Percentiles rank a stretch among this genome's conserved stretches.
These are phyloP conservation scores for Ulmus americana DNA, from an alignment of 331 rosid species.

Conservation along the genomic window DNA sequence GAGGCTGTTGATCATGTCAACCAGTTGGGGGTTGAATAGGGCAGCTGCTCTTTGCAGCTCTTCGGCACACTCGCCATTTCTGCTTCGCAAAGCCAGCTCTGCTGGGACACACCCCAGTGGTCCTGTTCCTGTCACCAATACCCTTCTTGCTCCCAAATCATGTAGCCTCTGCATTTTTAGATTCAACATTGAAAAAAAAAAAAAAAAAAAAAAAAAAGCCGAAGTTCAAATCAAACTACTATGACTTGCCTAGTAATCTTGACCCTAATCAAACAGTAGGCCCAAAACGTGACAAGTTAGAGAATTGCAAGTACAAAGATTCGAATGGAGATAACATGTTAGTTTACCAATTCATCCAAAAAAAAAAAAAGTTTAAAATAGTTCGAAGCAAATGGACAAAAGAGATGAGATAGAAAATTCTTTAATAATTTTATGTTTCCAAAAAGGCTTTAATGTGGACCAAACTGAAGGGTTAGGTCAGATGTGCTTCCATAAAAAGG, in stretches of 20 bases:
- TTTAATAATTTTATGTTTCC: background rate
- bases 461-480: background rate
- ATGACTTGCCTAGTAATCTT: too few species aligned
- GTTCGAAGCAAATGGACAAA: too few species aligned
- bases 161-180: slow-evolving; percentile 42
- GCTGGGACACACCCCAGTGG: slow-evolving; percentile 72
- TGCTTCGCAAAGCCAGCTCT: slow-evolving; percentile 46
- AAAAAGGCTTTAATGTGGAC: background rate
- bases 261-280: too few species aligned
- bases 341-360: too few species aligned
- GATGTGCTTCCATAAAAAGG: background rate
- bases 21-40: slow-evolving; percentile 59
- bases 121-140: slow-evolving; percentile 60
- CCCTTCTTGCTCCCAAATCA: slow-evolving; percentile 55
- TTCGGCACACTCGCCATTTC: slow-evolving; percentile 40
- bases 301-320: too few species aligned
- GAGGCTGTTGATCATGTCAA: slow-evolving; percentile 31
- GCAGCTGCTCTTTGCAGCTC: slow-evolving; percentile 47
- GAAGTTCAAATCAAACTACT: too few species aligned
- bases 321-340: too few species aligned
- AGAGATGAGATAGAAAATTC: background rate
- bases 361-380: too few species aligned
- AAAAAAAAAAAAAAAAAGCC: too few species aligned
- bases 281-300: too few species aligned
- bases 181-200: too few species aligned